Evolutionary conservation across 73 alveolate genomes (phyloP).

Genomic region (Paramecium biaurelia): DNA sequence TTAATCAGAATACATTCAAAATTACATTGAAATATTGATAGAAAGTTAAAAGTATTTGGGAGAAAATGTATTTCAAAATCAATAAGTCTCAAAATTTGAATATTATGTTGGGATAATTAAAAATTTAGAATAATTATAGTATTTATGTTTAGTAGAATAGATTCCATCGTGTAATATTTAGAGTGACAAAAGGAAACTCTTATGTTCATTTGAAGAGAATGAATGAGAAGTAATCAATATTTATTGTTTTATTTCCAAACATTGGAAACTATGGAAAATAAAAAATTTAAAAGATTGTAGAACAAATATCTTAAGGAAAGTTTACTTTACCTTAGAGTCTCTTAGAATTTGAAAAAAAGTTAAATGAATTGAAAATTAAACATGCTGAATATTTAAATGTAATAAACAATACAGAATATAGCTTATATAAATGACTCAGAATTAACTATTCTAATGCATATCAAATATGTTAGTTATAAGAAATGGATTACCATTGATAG

Average conservation of each 20-base stretch:
- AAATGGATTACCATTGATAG: not conserved
- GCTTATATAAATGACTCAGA: not conserved
- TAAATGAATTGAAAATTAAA: not conserved
- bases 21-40: not conserved
- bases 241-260: not conserved
- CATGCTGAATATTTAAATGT: not conserved
- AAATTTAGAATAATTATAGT: not conserved
- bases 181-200: constrained; percentile 58
- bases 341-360: not conserved
- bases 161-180: constrained; percentile 14
- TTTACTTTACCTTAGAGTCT: not conserved
- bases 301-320: not conserved
- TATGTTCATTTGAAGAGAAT: not conserved
- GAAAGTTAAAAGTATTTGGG: not conserved
- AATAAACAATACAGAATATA: not conserved
- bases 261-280: not conserved
- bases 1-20: not conserved
- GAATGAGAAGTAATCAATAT: not conserved
- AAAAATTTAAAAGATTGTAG: not conserved
- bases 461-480: not conserved
- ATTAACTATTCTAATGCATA: not conserved
- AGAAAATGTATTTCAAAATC: not conserved
- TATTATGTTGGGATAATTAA: constrained; percentile 41
- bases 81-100: constrained; percentile 1
- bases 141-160: not conserved